Conservation (phyloP, 1,139 yeast species). For the Pichiaceae sp. region DNA sequence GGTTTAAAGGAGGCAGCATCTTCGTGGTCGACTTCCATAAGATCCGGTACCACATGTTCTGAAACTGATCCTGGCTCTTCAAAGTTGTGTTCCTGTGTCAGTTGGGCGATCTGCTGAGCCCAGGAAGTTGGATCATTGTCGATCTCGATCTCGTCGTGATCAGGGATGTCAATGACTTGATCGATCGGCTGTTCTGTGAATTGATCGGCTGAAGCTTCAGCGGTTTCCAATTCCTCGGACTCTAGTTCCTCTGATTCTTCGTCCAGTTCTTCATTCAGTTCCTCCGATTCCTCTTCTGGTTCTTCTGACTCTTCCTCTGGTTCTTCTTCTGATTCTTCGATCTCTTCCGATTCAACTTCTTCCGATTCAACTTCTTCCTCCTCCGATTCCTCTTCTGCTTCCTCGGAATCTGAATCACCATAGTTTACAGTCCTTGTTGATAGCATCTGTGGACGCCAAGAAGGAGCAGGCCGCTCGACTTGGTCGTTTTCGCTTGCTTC, state of each 20-base stretch:
- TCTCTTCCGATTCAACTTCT: slow-evolving; percentile 2
- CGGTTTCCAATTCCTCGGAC: slow-evolving; percentile 4
- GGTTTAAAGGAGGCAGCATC: slow-evolving; percentile 1
- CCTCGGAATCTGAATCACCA: background rate
- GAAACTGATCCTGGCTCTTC: background rate
- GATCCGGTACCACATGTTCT: background rate
- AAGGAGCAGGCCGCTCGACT: no score
- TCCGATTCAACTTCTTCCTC: slow-evolving; percentile 1
- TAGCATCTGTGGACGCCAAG: no score
- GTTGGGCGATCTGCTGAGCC: background rate
- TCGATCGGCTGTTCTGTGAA: background rate
- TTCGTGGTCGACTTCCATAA: background rate
- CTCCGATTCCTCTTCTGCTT: background rate
- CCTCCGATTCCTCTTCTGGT: slow-evolving; percentile 1
- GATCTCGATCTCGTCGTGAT: background rate
- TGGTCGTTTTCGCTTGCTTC: no score
- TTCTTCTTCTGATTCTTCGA: background rate
- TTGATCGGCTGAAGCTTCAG: slow-evolving; percentile 2
- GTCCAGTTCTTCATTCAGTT: slow-evolving; percentile 5
- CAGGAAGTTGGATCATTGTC: background rate
- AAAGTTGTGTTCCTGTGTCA: background rate
- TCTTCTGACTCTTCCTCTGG: slow-evolving; percentile 1
- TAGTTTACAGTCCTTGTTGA: background rate
- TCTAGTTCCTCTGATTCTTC: slow-evolving; percentile 3
- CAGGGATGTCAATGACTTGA: background rate